Conservation (phyloP, 179 eudicot species). For the Silene vulgaris region DNA sequence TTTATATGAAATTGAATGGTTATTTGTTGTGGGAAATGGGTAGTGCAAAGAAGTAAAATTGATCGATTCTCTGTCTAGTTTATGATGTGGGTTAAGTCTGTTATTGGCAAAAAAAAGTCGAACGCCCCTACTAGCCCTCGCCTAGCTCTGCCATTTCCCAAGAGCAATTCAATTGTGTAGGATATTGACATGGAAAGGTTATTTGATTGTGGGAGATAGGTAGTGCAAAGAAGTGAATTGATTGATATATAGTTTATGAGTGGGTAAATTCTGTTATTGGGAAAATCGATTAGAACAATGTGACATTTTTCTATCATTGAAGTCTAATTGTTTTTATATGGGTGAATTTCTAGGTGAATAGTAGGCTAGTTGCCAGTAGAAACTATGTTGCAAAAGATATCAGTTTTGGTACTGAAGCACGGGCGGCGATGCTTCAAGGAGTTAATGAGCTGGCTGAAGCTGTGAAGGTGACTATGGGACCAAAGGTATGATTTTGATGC, state of each 20-base stretch:
- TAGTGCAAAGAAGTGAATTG: background rate
- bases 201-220: background rate
- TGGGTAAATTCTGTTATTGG: background rate
- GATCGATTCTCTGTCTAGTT: background rate
- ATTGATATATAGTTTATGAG: background rate
- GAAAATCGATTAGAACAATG: background rate
- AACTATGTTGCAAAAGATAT: slow-evolving; percentile 88
- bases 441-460: slow-evolving; percentile 97
- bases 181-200: background rate
- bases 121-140: too few relatives aligned
- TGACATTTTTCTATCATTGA: too few relatives aligned
- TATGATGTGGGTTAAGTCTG: background rate
- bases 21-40: background rate
- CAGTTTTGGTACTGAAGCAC: slow-evolving; percentile 62
- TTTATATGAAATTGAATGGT: background rate
- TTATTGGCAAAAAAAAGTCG: background rate
- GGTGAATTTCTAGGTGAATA: slow-evolving; percentile 39
- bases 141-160: too few relatives aligned
- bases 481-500: slow-evolving; percentile 51
- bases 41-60: background rate
- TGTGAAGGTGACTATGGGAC: slow-evolving; percentile 99
- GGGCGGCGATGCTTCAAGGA: slow-evolving; percentile 81
- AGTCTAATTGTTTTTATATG: slow-evolving; percentile 2
- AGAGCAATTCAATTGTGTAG: background rate
- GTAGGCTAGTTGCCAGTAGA: slow-evolving; percentile 51